Base-by-base conservation (phyloP, 176 grass and related monocot genomes). In the Phragmites australis region DNA sequence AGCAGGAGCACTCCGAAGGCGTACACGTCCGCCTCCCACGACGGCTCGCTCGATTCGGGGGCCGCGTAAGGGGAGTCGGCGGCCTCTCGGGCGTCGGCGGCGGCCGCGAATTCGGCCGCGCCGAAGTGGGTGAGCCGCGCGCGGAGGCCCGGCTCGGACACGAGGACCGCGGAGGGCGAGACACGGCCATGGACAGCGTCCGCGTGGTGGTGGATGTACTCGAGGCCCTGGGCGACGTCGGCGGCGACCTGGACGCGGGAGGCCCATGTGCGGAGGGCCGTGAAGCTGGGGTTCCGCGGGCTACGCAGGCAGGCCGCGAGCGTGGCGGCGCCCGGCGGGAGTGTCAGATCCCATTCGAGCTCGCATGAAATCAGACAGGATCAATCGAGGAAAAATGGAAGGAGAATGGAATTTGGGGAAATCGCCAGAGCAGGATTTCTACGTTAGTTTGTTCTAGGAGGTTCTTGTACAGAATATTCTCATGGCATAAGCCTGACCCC, bases 201-300 rank as follows among this genome's bases (percentile, higher is more conserved):
- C 0, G 86, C 68, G 52, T 97, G 83, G 52, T 87, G 77, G 77
- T 97, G 94, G 40, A 93, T 71, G 88, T 97, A 97, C 18, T 93
- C 87, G 16, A 97, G 72, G 37, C 89, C 94, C 22, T 93, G 66
- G 1, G 91, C 86, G 13, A 97, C 37, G 70, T 97, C 87, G n/a
- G 65, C 42, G 39, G 94, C 94, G 3, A 91, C 70, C 68, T 87
- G 86, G 44, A 87, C 78, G 52, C 89, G 83, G 2, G 88, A 86
- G 50, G 86, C 14, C 84, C 90, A 91, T 1, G 91, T 84, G 78
- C 37, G 68, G 74, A 97, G 83, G 22, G 86, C 77, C 10, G 80
- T 91, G 83, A 81, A 87, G 30, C 66, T 44, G 10, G 86, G 76
- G 80, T 79, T 87, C 19, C 82, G 85, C 0, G 85, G 22, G 86